A percentile compares a stretch with the other conserved stretches of the same genome.
Evolutionary conservation across 169 alveolate species (phyloP).

Genomic region (Babesia ovis): DNA sequence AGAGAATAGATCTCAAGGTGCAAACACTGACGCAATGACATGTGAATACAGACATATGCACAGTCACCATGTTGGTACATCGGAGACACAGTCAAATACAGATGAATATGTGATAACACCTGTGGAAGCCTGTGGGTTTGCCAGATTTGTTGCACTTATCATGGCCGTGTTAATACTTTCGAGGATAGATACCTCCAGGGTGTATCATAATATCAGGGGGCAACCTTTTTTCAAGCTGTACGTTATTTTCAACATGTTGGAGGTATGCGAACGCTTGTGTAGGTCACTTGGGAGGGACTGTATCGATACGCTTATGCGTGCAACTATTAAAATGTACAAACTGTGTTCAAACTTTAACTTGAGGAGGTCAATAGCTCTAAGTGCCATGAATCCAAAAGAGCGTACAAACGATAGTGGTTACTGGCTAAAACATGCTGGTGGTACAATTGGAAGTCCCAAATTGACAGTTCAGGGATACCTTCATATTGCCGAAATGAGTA

Average conservation of each 20-base stretch:
- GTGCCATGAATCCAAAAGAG: neutral
- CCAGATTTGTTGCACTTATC: slow-evolving; percentile 76
- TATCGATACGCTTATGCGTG: slow-evolving; percentile 76
- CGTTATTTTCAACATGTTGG: slow-evolving; percentile 88
- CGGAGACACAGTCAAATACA: no score
- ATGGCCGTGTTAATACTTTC: slow-evolving; percentile 77
- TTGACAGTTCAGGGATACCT: neutral
- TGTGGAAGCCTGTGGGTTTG: slow-evolving; percentile 72
- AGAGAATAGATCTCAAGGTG: no score
- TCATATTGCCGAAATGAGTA: neutral
- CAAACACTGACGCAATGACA: no score
- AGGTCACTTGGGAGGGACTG: slow-evolving; percentile 86
- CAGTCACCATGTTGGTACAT: no score
- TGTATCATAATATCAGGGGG: slow-evolving; percentile 87
- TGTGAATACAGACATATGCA: no score
- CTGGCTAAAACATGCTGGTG: neutral
- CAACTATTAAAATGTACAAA: slow-evolving; percentile 51
- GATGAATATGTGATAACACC: slow-evolving; percentile 28
- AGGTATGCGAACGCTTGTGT: slow-evolving; percentile 84
- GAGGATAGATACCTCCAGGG: slow-evolving; percentile 82
- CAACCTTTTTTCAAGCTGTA: slow-evolving; percentile 87
- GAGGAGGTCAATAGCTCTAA: neutral
- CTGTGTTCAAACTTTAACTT: slow-evolving; percentile 23
- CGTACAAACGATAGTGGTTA: neutral
- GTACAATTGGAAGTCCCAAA: neutral